These are phyloP conservation scores for Mikania micrantha DNA, from an alignment of 129 eudicot genomes.

Conservation along the genomic window DNA sequence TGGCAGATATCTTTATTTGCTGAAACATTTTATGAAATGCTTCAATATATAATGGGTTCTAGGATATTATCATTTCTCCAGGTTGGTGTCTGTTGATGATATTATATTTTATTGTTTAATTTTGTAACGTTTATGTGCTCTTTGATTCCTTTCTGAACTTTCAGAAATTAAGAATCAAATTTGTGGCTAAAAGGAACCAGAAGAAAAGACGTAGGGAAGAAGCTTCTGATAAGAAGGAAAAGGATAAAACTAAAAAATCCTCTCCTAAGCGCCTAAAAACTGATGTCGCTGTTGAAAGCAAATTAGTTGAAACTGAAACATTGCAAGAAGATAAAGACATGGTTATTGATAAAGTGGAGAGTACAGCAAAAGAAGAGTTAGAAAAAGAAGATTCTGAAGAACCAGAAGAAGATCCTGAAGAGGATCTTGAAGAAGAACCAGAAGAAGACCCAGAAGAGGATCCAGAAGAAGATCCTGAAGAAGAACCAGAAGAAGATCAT, in stretches of 20 bases:
- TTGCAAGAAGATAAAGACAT: conserved; percentile 33
- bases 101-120: neutral
- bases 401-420: too few relatives aligned
- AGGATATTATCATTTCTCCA: conserved; percentile 70
- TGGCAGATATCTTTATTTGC: conserved; percentile 91
- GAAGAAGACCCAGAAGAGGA: conserved; percentile 48
- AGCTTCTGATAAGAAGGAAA: conserved; percentile 43
- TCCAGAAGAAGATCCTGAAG: conserved; percentile 31
- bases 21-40: conserved; percentile 89
- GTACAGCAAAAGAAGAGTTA: conserved; percentile 10
- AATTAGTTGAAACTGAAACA: conserved; percentile 35
- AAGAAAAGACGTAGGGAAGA: conserved; percentile 74
- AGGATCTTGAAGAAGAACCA: conserved; percentile 45
- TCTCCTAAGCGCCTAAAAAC: conserved; percentile 56
- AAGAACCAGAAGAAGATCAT: conserved; percentile 6
- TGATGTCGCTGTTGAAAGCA: conserved; percentile 29
- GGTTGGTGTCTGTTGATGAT: conserved; percentile 33
- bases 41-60: conserved; percentile 86
- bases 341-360: conserved; percentile 23
- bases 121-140: neutral
- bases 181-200: conserved; percentile 62
- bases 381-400: too few relatives aligned
- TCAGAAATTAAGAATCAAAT: conserved; percentile 65
- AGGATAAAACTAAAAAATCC: conserved; percentile 36
- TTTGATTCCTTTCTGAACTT: neutral